A percentile compares a stretch with the other conserved stretches of the same genome.
Conservation (phyloP, 106 monocot species). For the Dendrobium officinale region DNA sequence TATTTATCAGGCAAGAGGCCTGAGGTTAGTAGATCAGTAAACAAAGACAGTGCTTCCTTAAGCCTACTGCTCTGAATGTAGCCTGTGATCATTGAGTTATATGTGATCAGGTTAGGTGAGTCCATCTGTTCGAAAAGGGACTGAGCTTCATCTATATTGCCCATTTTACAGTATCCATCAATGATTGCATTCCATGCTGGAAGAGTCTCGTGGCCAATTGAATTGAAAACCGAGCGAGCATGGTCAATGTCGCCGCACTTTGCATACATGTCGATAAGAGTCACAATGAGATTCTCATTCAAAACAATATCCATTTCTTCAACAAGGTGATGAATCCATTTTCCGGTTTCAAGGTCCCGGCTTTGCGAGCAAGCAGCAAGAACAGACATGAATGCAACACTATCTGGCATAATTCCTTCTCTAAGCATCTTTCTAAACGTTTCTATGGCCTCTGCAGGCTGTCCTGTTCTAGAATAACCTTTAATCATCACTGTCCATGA, state of each 20-base stretch:
- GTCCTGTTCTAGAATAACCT: constrained; percentile 31
- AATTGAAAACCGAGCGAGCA: constrained; percentile 44
- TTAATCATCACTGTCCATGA: constrained; percentile 69
- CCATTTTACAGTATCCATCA: constrained; percentile 70
- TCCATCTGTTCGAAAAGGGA: constrained; percentile 52
- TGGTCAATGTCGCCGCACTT: constrained; percentile 50
- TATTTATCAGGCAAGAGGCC: constrained; percentile 49
- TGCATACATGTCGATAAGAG: constrained; percentile 63
- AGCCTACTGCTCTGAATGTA: constrained; percentile 47
- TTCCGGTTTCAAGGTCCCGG: constrained; percentile 41
- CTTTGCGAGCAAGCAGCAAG: constrained; percentile 51
- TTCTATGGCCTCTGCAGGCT: constrained; percentile 22
- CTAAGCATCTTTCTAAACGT: constrained; percentile 51
- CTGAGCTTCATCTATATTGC: constrained; percentile 39
- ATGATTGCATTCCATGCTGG: constrained; percentile 71
- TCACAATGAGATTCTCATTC: constrained; percentile 38
- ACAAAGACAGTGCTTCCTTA: constrained; percentile 52
- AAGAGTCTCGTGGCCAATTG: constrained; percentile 15
- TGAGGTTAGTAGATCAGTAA: constrained; percentile 24
- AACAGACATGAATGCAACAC: constrained; percentile 32
- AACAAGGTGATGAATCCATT: constrained; percentile 33
- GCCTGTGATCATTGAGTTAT: constrained; percentile 73
- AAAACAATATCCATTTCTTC: constrained; percentile 9
- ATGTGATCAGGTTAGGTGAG: constrained; percentile 40
- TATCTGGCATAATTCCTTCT: constrained; percentile 32